A percentile compares a stretch with the other conserved stretches of the same genome.
Evolutionary conservation across 108 stramenopile genomes (phyloP).

Genomic region (Conticribra weissflogii): DNA sequence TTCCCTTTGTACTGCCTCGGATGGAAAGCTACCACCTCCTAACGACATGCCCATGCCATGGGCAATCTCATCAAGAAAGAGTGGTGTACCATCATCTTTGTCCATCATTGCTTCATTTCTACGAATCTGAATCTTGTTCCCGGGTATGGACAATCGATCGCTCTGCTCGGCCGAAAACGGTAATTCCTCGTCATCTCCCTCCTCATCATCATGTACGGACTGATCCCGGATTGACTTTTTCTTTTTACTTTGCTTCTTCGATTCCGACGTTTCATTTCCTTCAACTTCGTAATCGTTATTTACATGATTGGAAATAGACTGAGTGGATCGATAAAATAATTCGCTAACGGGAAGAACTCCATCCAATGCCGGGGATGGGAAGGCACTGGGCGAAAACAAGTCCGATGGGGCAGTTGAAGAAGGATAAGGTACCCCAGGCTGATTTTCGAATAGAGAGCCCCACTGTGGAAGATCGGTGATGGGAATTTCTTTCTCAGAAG

Average conservation of each 20-base stretch:
- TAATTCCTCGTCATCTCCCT: conserved; percentile 51
- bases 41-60: conserved; percentile 21
- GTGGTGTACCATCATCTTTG: not conserved
- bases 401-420: not conserved
- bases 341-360: conserved; percentile 82
- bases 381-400: conserved; percentile 5
- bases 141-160: conserved; percentile 41
- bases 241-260: conserved; percentile 3
- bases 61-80: conserved; percentile 16
- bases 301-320: conserved; percentile 25
- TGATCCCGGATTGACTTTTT: conserved; percentile 3
- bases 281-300: not conserved
- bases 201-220: conserved; percentile 3
- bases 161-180: conserved; percentile 56
- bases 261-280: not conserved
- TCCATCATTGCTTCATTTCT: conserved; percentile 26
- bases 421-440: conserved; percentile 5
- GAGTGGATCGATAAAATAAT: conserved; percentile 75
- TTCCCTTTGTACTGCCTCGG: conserved; percentile 34
- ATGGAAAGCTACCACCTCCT: conserved; percentile 7
- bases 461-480: conserved; percentile 17
- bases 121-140: conserved; percentile 54
- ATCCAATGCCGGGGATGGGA: conserved; percentile 50
- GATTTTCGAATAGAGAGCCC: conserved; percentile 24
- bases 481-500: not conserved